phyloP scores from a whole-genome alignment of 163 green algal genomes.

The Picocystis sp. region DNA sequence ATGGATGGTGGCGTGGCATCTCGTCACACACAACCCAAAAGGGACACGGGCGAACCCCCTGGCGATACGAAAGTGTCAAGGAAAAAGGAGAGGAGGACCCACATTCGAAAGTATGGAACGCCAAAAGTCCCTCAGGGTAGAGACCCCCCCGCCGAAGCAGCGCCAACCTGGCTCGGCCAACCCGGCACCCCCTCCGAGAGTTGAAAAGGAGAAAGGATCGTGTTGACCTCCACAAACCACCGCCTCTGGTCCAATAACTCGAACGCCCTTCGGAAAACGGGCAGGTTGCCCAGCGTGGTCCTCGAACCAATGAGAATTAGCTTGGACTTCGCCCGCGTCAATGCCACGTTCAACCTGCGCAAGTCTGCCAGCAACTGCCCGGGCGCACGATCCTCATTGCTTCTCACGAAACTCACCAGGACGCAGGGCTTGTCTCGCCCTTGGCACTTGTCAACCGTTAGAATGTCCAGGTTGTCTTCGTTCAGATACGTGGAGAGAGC shows the following conservation, averaged over 20 bases:
- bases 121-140: too few species aligned
- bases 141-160: too few species aligned
- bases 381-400: conserved; percentile 33
- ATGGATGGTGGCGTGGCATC: too few species aligned
- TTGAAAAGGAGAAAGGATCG: too few species aligned
- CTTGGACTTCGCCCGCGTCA: conserved; percentile 68
- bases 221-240: not conserved
- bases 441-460: conserved; percentile 76
- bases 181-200: too few species aligned
- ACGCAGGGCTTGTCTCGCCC: conserved; percentile 78
- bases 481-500: too few species aligned
- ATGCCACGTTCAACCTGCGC: conserved; percentile 77
- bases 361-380: conserved; percentile 62
- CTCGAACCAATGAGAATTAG: conserved; percentile 47
- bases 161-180: too few species aligned
- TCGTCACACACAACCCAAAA: too few species aligned
- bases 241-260: not conserved
- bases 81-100: too few species aligned
- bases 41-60: too few species aligned
- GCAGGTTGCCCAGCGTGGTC: conserved; percentile 20
- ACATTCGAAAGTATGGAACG: too few species aligned
- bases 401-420: conserved; percentile 63
- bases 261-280: conserved; percentile 13
- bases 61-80: too few species aligned
- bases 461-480: conserved; percentile 34